Base-by-base conservation (phyloP, 768 basidiomycete species). In the Austroboletus festivus region DNA sequence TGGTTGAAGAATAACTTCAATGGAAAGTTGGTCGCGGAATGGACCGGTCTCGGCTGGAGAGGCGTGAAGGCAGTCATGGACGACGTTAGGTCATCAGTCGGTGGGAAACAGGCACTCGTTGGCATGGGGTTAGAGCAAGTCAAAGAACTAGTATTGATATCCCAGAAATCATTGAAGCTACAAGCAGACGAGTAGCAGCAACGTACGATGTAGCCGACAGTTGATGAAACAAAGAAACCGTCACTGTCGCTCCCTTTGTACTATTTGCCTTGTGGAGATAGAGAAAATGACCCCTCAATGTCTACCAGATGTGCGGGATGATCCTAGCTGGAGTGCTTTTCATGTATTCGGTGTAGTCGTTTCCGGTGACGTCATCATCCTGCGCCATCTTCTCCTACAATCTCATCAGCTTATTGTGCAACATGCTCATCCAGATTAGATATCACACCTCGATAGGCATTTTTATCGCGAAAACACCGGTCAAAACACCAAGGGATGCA, bases 11-110 rank as follows among this genome's bases (percentile, higher is more conserved):
- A 59, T 11, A 60, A 63, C 2, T 85, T 79, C 57, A 78, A 70
- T 47, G 81, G 82, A 4, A 67, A 64, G 12, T 68, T 62, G 21
- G 75, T 85, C 10, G 70, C 71, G n/a, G 74, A 79, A 46, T 84
- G 80, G 82, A 70, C 77, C 3, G 71, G 71, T 4, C 52, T 81
- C 31, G 72, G 67, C 12, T 78, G 77, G 73, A 64, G 35, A 42
- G 71, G 69, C 4, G 71, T 82, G 21, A 77, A 81, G 54, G 57
- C 60, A 40, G 69, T 82, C 40, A 81, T 81, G 79, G 73, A 77
- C 28, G 64, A 63, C 37, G 73, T 84, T 30, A 69, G 80, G 34
- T 57, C 56, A 24, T 66, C 66, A 30, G 60, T 74, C 12, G 81
- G 77, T 24, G 80, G 80, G 3, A 70, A 69, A 19, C 73, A 70